These are phyloP conservation scores for Syncephalastrum sp. DNA, from an alignment of 371 early-diverging fungal genomes.

Conservation along the genomic window DNA sequence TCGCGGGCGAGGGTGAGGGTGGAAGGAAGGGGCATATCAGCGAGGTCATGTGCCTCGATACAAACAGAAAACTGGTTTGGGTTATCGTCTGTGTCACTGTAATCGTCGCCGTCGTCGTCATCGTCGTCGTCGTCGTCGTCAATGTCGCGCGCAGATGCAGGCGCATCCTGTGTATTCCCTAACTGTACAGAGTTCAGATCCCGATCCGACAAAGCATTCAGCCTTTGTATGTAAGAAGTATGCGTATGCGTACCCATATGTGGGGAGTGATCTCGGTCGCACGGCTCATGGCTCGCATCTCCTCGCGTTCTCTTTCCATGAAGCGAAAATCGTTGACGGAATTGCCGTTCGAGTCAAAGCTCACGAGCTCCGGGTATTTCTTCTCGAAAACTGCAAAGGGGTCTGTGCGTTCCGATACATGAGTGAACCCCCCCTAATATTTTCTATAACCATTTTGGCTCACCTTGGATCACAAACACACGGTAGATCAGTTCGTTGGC, in stretches of 20 bases:
- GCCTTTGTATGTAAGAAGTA: background rate
- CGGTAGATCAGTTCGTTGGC: slow-evolving; percentile 41
- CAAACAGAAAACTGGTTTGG: slow-evolving; percentile 59
- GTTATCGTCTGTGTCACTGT: slow-evolving; percentile 23
- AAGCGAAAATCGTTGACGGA: slow-evolving; percentile 44
- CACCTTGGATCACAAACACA: slow-evolving; percentile 52
- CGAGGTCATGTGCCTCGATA: slow-evolving; percentile 57
- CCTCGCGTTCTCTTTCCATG: slow-evolving; percentile 50
- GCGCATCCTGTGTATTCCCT: slow-evolving; percentile 62
- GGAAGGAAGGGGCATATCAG: slow-evolving; percentile 53
- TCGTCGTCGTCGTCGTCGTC: slow-evolving; percentile 9
- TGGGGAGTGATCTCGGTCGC: slow-evolving; percentile 52
- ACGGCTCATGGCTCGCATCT: slow-evolving; percentile 59
- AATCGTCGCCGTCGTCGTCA: slow-evolving; percentile 9
- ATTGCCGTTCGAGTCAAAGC: slow-evolving; percentile 38
- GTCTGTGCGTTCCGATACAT: slow-evolving; percentile 22
- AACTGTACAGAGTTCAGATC: slow-evolving; percentile 31
- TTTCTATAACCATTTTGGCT: background rate
- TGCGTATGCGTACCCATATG: slow-evolving; percentile 52
- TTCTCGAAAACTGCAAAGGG: slow-evolving; percentile 50
- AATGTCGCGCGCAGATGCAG: slow-evolving; percentile 22
- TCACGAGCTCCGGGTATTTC: slow-evolving; percentile 47
- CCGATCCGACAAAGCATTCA: background rate
- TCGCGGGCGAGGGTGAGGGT: slow-evolving; percentile 41
- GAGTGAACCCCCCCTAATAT: background rate